Percentiles rank a stretch among this genome's conserved stretches.
Conservation (phyloP, 2,329 filamentous ascomycete species). For the Verticillium zaregamsianum region DNA sequence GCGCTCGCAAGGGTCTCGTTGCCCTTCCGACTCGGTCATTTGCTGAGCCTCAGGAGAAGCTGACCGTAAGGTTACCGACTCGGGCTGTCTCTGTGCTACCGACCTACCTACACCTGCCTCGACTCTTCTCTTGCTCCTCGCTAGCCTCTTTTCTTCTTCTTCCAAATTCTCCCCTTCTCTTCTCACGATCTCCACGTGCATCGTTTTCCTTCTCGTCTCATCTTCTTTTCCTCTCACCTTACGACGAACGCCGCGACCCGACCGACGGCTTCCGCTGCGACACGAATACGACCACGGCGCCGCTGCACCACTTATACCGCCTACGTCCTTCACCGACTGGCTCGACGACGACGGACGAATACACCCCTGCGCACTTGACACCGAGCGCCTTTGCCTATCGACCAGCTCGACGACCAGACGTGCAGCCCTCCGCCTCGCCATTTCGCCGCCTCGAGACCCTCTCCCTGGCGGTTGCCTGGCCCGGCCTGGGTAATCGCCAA, state of each 20-base stretch:
- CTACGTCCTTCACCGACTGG: neutral
- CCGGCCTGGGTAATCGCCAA: conserved; percentile 12
- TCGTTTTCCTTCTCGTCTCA: conserved; percentile 1
- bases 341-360: neutral
- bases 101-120: neutral
- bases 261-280: neutral
- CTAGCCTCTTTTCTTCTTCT: neutral
- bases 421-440: neutral
- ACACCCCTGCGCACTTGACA: neutral
- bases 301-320: neutral
- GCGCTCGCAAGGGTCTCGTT: neutral
- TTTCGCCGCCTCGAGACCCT: neutral
- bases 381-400: neutral
- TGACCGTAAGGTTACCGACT: neutral
- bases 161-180: neutral
- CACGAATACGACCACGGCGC: neutral
- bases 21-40: neutral
- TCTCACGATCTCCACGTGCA: neutral
- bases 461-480: neutral
- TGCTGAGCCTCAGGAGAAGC: neutral
- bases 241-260: neutral
- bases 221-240: neutral
- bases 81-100: neutral
- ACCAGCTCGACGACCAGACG: neutral
- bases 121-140: neutral